Evolutionary conservation across 176 grass and related monocot genomes (phyloP), one percentile per base, ranked within the genome.

Genomic region (Zoysia japonica): DNA sequence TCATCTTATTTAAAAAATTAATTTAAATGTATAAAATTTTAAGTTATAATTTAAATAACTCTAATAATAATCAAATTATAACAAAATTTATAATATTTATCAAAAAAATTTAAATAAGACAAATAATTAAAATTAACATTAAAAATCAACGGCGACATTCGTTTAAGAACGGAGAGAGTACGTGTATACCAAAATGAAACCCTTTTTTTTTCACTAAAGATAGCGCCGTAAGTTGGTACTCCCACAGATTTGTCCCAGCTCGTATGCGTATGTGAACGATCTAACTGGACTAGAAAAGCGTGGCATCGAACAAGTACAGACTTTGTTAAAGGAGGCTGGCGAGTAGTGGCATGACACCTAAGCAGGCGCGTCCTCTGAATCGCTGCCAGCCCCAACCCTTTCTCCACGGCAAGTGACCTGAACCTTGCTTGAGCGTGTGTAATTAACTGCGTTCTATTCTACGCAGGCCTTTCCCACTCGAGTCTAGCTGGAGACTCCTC

Each of bases 281-380:
- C 45, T 39, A 74, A 28, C 75, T 40, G 61, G 62, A 54, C 35
- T 17, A 60, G 60, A 65, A 82, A 65, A 71, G 6, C 17, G 41
- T 47, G 43, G 44, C 63, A 49, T 51, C 7, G 48, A 82, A 67
- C 12, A 83, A 57, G 74, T 52, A 72, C 73, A 45, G 3, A 2
- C 83, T 78, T 71, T 72, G 38, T 19, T 85, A 71, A 84, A 84
- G 65, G 47, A 70, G 65, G 59, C 61, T 67, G 48, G 12, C 50
- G 48, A 67, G 39, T 48, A 52, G 64, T 81, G 84, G 35, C 84
- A 64, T 81, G 84, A 53, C 84, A 76, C 64, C 71, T 83, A 40
- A 69, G 53, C 67, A 2, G 40, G 75, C 80, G 80, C 59, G 68
- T 74, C 70, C 50, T 80, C 75, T 70, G 79, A 88, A 84, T 81